Evolutionary conservation across 164 flowering plant genomes (phyloP).

Genomic region (Sedum album): DNA sequence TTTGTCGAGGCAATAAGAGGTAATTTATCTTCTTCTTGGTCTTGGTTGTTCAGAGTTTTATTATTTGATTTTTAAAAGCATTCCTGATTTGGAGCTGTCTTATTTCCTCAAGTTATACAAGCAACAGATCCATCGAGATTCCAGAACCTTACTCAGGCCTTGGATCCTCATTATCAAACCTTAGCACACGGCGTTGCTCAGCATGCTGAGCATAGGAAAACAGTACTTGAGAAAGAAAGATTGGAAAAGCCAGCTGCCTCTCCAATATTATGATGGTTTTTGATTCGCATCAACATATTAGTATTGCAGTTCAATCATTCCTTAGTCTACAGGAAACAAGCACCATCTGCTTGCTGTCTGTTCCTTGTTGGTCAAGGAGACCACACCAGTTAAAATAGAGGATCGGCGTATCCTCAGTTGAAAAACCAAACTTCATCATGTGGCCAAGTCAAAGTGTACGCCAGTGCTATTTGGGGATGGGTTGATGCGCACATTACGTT

Average conservation of each 20-base stretch:
- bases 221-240: conserved; percentile 80
- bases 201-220: conserved; percentile 87
- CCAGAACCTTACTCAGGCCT: conserved; percentile 73
- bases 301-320: background rate
- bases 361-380: background rate
- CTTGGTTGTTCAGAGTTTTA: background rate
- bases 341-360: background rate
- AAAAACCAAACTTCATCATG: background rate
- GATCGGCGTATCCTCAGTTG: background rate
- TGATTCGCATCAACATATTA: background rate
- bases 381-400: background rate
- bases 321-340: background rate
- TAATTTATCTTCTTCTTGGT: conserved; percentile 12
- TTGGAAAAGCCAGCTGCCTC: conserved; percentile 51
- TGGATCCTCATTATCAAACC: conserved; percentile 80
- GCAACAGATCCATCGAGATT: conserved; percentile 63
- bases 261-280: background rate
- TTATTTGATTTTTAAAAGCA: background rate
- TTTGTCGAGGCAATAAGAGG: conserved; percentile 87
- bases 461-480: background rate
- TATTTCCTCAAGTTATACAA: conserved; percentile 47
- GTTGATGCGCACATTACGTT: no score
- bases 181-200: conserved; percentile 84
- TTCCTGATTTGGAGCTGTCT: background rate
- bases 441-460: background rate